Evolutionary conservation across 2,329 filamentous ascomycete species (phyloP).

Genomic region (Aspergillus glaucus): DNA sequence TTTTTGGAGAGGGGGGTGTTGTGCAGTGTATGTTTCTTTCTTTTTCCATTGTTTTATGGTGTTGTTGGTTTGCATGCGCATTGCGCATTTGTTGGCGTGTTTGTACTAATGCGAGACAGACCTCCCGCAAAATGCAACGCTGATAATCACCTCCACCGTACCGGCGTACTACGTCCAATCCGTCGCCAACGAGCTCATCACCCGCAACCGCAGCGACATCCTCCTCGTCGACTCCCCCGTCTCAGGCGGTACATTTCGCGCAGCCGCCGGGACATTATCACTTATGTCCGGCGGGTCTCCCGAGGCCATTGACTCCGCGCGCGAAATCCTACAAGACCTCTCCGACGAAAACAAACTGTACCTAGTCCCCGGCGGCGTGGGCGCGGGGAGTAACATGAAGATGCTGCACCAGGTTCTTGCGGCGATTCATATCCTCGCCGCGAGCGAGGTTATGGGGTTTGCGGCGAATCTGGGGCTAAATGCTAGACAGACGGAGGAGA

Average conservation of each 20-base stretch:
- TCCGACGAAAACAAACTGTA: constrained; percentile 55
- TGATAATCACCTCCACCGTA: constrained; percentile 66
- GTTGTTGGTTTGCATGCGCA: no score
- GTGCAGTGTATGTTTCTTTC: constrained; percentile 16
- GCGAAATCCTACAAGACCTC: constrained; percentile 57
- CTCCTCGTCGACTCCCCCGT: constrained; percentile 66
- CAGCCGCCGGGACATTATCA: constrained; percentile 64
- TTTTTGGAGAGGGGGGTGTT: constrained; percentile 56
- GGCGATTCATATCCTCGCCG: constrained; percentile 56
- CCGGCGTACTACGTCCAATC: constrained; percentile 59
- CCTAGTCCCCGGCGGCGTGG: constrained; percentile 54
- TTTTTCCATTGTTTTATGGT: background rate
- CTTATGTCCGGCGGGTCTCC: constrained; percentile 65
- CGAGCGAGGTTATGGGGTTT: constrained; percentile 56
- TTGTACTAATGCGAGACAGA: constrained; percentile 12
- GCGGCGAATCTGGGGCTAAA: constrained; percentile 53
- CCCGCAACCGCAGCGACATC: constrained; percentile 55
- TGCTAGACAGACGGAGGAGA: constrained; percentile 36
- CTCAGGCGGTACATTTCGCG: constrained; percentile 62
- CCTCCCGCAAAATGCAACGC: constrained; percentile 52
- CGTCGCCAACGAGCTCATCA: constrained; percentile 52
- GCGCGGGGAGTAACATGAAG: constrained; percentile 57
- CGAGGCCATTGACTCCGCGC: constrained; percentile 51
- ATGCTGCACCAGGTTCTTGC: constrained; percentile 60
- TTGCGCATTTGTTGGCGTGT: no score